Evolutionary conservation across 1,284 basidiomycete genomes (phyloP), one percentile per base, ranked within the genome.

Genomic region (Trametes sp.): DNA sequence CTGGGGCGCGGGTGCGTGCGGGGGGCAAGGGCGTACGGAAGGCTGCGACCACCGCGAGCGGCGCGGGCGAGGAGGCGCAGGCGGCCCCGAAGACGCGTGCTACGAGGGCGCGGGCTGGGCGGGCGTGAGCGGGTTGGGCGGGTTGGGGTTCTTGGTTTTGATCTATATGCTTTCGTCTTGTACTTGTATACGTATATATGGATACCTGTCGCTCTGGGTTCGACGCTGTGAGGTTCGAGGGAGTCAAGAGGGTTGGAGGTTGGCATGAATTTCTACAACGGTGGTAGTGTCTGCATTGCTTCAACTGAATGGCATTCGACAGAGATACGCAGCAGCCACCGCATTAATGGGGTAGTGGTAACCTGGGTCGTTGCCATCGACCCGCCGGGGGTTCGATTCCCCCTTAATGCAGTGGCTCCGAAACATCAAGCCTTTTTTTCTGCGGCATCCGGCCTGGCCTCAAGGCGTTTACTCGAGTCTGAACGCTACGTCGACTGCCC

Each of bases 311-410:
- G n/a, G n/a, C n/a, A n/a, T n/a, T n/a, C n/a, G n/a, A n/a, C n/a
- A 41, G 38, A 19, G 6, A 19, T 19, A 4, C 38, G 16, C 16
- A 6, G 38, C 13, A 19, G 38, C 16, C 38, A 41, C 38, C 38
- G 66, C 66, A 67, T 65, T 67, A 67, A 67, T 64, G 65, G 65
- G 65, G 65, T 67, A 67, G 66, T 67, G 66, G 66, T 65, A 67
- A 65, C 66, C 63, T 67, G 66, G 66, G 66, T 67, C 66, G 66
- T 67, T 67, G 66, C 66, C 66, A 81, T 80, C 76, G 76, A 88
- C 86, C 86, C 86, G 86, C 87, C 86, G 86, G 84, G 86, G 82
- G 87, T 88, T 89, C 86, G 84, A 89, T 88, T 88, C 86, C 85
- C 87, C 70, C 86, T 88, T 87, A 86, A 87, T 88, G 87, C 86